Evolutionary conservation across 176 grass and related monocot genomes (phyloP).

Genomic region (Hsuehochloa calcarea): DNA sequence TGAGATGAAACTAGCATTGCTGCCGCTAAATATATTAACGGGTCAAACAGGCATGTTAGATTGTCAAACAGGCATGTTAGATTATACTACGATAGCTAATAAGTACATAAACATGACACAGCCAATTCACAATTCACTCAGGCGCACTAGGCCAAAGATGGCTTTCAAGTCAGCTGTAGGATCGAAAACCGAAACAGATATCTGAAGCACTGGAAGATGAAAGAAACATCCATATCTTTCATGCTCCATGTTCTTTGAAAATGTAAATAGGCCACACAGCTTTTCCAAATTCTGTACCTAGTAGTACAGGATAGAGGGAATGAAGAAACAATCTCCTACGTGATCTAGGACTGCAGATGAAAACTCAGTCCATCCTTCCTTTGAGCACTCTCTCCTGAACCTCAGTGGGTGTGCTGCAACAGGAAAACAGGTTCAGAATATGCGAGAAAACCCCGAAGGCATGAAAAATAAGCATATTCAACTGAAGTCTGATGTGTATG

Average conservation of each 20-base stretch:
- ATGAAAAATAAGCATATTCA: neutral
- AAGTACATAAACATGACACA: too few species aligned
- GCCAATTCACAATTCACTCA: neutral
- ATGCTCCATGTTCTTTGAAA: slow-evolving; percentile 23
- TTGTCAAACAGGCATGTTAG: too few species aligned
- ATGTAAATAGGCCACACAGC: neutral
- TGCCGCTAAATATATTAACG: too few species aligned
- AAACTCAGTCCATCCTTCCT: slow-evolving; percentile 81
- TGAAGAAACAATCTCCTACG: slow-evolving; percentile 14
- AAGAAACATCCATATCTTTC: slow-evolving; percentile 23
- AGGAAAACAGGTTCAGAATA: neutral
- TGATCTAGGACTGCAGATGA: neutral
- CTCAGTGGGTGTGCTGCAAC: slow-evolving; percentile 79
- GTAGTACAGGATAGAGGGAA: neutral
- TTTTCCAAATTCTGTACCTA: slow-evolving; percentile 20
- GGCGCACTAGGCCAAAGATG: neutral
- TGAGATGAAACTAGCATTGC: too few species aligned
- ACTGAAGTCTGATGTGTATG: neutral
- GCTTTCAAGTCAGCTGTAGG: neutral
- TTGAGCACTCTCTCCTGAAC: slow-evolving; percentile 82
- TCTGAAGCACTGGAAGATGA: neutral
- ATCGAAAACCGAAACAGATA: neutral
- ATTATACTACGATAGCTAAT: too few species aligned
- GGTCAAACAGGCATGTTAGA: too few species aligned
- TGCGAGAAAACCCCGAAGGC: neutral